These are phyloP conservation scores for Euryodendron excelsum DNA, from an alignment of 148 eudicot species.

Conservation along the genomic window DNA sequence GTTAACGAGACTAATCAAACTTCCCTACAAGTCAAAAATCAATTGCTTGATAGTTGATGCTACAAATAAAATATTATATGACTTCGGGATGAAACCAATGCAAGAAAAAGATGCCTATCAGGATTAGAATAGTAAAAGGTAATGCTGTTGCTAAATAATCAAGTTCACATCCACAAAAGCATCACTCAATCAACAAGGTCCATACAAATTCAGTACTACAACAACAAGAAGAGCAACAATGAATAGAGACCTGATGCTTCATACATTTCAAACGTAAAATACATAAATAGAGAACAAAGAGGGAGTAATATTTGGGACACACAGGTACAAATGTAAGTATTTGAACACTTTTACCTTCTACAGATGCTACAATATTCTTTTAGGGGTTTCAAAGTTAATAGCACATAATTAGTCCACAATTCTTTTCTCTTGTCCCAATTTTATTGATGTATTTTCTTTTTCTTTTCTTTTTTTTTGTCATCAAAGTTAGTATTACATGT, in stretches of 20 bases:
- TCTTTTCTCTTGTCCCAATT: too few relatives aligned
- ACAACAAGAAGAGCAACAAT: neutral
- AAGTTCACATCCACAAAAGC: neutral
- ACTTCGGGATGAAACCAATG: neutral
- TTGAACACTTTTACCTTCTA: neutral
- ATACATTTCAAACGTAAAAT: neutral
- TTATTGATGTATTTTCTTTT: neutral
- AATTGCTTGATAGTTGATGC: too few relatives aligned
- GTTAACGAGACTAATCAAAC: too few relatives aligned
- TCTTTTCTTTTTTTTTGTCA: neutral
- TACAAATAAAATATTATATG: too few relatives aligned
- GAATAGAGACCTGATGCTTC: constrained; percentile 3
- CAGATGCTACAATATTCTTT: neutral
- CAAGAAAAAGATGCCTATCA: neutral
- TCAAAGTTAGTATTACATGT: neutral
- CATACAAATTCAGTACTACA: neutral
- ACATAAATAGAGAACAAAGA: neutral
- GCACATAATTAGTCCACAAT: neutral
- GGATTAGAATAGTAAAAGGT: neutral
- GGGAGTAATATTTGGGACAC: too few relatives aligned
- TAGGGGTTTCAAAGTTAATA: neutral
- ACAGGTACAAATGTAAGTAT: too few relatives aligned
- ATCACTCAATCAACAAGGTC: neutral
- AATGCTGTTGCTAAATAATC: neutral
- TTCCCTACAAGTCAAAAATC: too few relatives aligned